A percentile compares a stretch with the other conserved stretches of the same genome.
Evolutionary conservation across 2,329 filamentous ascomycete species (phyloP).

Genomic region (Fusarium luffae): DNA sequence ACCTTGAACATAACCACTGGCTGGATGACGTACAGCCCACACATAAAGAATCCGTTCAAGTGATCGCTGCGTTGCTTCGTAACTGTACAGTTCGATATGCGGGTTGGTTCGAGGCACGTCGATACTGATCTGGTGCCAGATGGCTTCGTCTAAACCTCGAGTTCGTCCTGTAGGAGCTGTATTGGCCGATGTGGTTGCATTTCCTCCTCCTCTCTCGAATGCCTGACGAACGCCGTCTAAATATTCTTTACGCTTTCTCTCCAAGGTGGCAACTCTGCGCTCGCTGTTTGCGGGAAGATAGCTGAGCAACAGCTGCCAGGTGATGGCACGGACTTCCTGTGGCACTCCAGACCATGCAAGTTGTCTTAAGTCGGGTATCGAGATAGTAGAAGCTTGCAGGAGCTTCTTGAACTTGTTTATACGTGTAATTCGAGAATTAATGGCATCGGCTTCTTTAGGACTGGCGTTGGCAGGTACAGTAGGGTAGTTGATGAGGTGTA

Average conservation of each 20-base stretch:
- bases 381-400: constrained; percentile 90
- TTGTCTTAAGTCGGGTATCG: constrained; percentile 82
- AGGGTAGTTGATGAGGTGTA: constrained; percentile 93
- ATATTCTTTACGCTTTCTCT: constrained; percentile 96
- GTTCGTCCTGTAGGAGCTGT: constrained; percentile 57
- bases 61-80: constrained; percentile 94
- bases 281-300: constrained; percentile 98
- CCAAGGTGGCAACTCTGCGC: constrained; percentile 85
- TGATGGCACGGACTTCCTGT: constrained; percentile 95
- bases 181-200: constrained; percentile 57
- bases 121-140: constrained; percentile 99
- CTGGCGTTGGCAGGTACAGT: constrained; percentile 77
- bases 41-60: constrained; percentile 95
- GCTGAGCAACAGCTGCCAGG: constrained; percentile 96
- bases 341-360: constrained; percentile 95
- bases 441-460: constrained; percentile 84
- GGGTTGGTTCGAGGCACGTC: constrained; percentile 97
- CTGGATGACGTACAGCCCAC: constrained; percentile 97
- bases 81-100: constrained; percentile 93
- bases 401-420: constrained; percentile 99
- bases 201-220: constrained; percentile 72
- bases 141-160: constrained; percentile 88
- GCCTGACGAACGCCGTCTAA: constrained; percentile 85
- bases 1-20: constrained; percentile 96
- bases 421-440: constrained; percentile 87